A percentile compares a stretch with the other conserved stretches of the same genome.
Conservation (phyloP, 495 filamentous ascomycete species). For the Trichoderma erinaceum region DNA sequence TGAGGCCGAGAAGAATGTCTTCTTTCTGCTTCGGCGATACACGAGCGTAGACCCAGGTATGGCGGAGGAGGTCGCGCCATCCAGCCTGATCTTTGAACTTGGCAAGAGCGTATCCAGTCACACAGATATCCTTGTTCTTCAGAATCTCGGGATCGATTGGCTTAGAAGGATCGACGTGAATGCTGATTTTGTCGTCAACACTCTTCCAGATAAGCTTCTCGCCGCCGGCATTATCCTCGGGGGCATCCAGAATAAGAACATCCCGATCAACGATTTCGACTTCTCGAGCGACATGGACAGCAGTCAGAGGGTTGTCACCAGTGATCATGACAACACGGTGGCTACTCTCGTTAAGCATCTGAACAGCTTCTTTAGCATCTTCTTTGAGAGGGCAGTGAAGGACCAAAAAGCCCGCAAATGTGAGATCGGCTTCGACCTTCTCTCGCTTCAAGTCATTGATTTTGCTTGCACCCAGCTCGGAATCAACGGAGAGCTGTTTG, state of each 20-base stretch:
- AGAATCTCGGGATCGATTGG: constrained; percentile 78
- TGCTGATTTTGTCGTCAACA: constrained; percentile 81
- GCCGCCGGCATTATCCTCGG: constrained; percentile 80
- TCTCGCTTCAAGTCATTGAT: constrained; percentile 93
- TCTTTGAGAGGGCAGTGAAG: constrained; percentile 95
- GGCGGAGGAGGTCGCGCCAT: constrained; percentile 66
- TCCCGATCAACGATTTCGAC: constrained; percentile 98
- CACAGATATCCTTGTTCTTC: constrained; percentile 83
- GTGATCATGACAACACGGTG: constrained; percentile 99
- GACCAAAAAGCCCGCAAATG: constrained; percentile 92
- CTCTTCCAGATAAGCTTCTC: constrained; percentile 88
- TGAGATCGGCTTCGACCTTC: constrained; percentile 76
- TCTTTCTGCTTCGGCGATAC: constrained; percentile 99
- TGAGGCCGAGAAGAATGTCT: constrained; percentile 91
- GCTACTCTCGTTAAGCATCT: constrained; percentile 97
- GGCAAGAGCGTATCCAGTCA: constrained; percentile 88
- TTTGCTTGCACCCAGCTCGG: constrained; percentile 70
- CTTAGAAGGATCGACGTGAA: constrained; percentile 79
- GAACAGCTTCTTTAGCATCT: constrained; percentile 86
- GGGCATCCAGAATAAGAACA: constrained; percentile 88
- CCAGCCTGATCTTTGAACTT: constrained; percentile 78
- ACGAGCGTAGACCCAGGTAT: constrained; percentile 97
- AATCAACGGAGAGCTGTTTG: constrained; percentile 75
- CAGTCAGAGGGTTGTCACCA: constrained; percentile 94
- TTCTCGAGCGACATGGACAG: constrained; percentile 88